A percentile compares a stretch with the other conserved stretches of the same genome.
Conservation (phyloP, 257 asterid genomes). For the Fraxinus americana region DNA sequence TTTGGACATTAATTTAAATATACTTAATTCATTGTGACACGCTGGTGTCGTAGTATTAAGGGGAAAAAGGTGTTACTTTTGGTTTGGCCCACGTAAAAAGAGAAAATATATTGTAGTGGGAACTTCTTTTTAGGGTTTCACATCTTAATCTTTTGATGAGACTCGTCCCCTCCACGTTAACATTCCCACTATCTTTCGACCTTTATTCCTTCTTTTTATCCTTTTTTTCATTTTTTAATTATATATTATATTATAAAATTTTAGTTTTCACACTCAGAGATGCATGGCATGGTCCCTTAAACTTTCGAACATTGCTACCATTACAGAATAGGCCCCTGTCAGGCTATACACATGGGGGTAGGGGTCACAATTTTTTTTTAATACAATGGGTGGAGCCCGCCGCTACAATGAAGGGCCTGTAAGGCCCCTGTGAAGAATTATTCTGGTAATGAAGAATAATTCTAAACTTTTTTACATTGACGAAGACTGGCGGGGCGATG, state of each 20-base stretch:
- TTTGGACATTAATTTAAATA: constrained; percentile 5
- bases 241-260: not conserved
- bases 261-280: constrained; percentile 14
- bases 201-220: constrained; percentile 18
- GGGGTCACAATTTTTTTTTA: too few species aligned
- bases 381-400: too few species aligned
- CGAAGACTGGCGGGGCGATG: constrained; percentile 22
- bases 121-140: constrained; percentile 73
- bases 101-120: constrained; percentile 52
- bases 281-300: constrained; percentile 12
- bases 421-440: too few species aligned
- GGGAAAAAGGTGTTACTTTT: constrained; percentile 25
- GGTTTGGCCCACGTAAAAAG: constrained; percentile 59
- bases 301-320: too few species aligned
- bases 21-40: constrained; percentile 13
- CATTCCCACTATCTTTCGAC: constrained; percentile 13
- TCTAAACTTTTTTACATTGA: constrained; percentile 24
- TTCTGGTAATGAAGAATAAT: too few species aligned
- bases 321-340: too few species aligned
- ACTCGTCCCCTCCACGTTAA: constrained; percentile 41
- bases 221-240: constrained; percentile 22
- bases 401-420: too few species aligned
- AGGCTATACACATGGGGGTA: too few species aligned
- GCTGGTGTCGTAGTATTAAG: constrained; percentile 29
- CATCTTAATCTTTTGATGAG: constrained; percentile 48